Conservation (phyloP, 2,329 filamentous ascomycete genomes). For the Botrytis hyacinthi region DNA sequence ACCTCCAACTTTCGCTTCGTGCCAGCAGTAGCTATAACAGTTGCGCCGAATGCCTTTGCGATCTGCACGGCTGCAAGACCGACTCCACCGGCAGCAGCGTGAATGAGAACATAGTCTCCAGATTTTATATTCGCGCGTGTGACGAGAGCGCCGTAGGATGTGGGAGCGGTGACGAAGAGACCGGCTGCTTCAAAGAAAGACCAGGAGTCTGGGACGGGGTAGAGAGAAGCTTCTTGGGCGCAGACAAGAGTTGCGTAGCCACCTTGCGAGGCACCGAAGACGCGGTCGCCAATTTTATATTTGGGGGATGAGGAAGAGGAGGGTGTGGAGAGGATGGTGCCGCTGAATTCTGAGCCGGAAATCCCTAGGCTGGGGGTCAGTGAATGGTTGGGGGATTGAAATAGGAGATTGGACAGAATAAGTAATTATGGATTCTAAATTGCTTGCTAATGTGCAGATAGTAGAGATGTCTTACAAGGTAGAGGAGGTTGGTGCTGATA, state of each 20-base stretch:
- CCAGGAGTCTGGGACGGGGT: constrained; percentile 78
- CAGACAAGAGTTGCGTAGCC: constrained; percentile 78
- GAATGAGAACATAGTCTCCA: constrained; percentile 85
- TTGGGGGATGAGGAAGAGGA: constrained; percentile 49
- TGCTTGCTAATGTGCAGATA: not conserved
- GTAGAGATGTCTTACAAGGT: constrained; percentile 54
- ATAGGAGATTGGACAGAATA: too few species aligned
- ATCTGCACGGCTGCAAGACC: constrained; percentile 90
- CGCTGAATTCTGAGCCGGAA: constrained; percentile 83
- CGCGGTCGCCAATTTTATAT: constrained; percentile 75
- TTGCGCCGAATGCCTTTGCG: constrained; percentile 87
- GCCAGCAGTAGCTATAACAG: constrained; percentile 88
- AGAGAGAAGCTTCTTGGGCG: constrained; percentile 63
- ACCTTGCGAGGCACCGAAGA: constrained; percentile 85
- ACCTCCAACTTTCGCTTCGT: constrained; percentile 76
- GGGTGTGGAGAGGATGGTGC: constrained; percentile 68
- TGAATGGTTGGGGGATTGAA: not conserved
- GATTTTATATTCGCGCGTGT: constrained; percentile 71
- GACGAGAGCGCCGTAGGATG: constrained; percentile 81
- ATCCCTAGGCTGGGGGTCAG: constrained; percentile 45
- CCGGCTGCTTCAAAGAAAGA: constrained; percentile 81
- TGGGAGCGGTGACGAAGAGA: constrained; percentile 88
- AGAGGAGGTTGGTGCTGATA: constrained; percentile 87
- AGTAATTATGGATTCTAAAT: not conserved
- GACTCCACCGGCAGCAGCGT: constrained; percentile 89